phyloP scores from a whole-genome alignment of 2,329 filamentous ascomycete species.

The Aurifilum marmelostoma region DNA sequence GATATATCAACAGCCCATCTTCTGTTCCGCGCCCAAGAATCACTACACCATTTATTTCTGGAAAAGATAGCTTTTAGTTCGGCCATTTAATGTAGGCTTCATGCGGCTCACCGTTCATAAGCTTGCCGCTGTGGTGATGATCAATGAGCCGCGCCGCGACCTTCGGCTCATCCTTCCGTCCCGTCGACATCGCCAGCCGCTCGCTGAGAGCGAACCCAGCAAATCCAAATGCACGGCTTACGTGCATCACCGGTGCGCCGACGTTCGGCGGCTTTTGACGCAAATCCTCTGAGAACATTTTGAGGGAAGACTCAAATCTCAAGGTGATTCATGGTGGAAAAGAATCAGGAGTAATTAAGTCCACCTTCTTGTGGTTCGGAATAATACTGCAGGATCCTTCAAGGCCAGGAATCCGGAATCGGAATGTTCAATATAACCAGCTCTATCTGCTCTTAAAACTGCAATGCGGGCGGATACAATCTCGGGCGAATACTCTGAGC shows the following conservation, averaged over 20 bases:
- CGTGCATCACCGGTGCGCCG: neutral
- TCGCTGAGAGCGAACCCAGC: neutral
- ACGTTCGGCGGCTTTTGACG: conserved; percentile 4
- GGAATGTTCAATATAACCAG: neutral
- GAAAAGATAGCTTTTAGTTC: neutral
- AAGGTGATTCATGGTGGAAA: neutral
- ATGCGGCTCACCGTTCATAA: neutral
- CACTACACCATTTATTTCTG: neutral
- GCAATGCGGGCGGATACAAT: neutral
- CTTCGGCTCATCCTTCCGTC: neutral
- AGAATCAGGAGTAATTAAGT: neutral
- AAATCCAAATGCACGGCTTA: neutral
- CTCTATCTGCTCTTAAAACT: neutral
- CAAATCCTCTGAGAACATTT: neutral
- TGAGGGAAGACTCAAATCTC: neutral
- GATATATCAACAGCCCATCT: neutral
- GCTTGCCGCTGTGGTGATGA: neutral
- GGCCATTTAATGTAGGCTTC: neutral
- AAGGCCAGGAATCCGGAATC: neutral
- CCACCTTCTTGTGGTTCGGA: neutral
- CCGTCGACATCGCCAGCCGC: neutral
- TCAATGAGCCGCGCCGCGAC: conserved; percentile 1
- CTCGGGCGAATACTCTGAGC: neutral
- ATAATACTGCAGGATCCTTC: neutral
- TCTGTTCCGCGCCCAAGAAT: neutral